These are phyloP conservation scores for Favolaschia claudopus DNA, from an alignment of 768 basidiomycete genomes.

Conservation along the genomic window DNA sequence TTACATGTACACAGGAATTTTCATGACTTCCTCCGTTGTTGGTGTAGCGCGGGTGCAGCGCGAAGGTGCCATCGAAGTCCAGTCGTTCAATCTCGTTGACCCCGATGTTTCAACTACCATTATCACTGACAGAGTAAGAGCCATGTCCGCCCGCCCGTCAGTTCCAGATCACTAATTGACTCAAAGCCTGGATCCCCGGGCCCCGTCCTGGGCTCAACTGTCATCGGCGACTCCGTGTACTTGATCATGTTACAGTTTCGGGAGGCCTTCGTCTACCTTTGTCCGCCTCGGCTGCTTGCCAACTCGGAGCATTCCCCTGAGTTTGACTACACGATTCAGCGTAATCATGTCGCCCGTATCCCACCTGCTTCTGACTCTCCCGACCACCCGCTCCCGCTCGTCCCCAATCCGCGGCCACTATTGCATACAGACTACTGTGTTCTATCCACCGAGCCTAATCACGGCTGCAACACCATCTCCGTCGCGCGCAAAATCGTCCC, in stretches of 20 bases:
- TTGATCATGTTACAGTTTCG: background rate
- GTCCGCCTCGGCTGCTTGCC: conserved; percentile 18
- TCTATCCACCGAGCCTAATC: conserved; percentile 16
- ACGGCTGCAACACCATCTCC: conserved; percentile 19
- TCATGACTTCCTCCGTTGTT: conserved; percentile 1
- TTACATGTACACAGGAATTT: background rate
- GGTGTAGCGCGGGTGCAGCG: background rate
- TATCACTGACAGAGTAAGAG: conserved; percentile 1
- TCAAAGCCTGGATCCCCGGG: background rate
- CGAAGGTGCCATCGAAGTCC: conserved; percentile 3
- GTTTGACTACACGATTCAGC: conserved; percentile 14
- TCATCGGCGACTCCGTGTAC: conserved; percentile 11
- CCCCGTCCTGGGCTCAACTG: conserved; percentile 5
- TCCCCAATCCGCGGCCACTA: background rate
- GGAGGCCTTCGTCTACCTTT: conserved; percentile 18
- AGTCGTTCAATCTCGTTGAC: conserved; percentile 4
- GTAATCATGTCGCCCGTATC: conserved; percentile 26
- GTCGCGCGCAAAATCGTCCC: background rate
- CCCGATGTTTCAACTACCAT: background rate
- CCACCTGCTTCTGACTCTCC: background rate
- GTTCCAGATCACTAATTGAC: background rate
- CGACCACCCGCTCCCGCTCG: background rate
- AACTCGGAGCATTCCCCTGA: background rate
- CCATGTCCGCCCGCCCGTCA: background rate
- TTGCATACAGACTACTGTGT: conserved; percentile 14